A percentile compares a stretch with the other conserved stretches of the same genome.
Evolutionary conservation across 495 filamentous ascomycete species (phyloP).

Genomic region (Aspergillus avenaceus): DNA sequence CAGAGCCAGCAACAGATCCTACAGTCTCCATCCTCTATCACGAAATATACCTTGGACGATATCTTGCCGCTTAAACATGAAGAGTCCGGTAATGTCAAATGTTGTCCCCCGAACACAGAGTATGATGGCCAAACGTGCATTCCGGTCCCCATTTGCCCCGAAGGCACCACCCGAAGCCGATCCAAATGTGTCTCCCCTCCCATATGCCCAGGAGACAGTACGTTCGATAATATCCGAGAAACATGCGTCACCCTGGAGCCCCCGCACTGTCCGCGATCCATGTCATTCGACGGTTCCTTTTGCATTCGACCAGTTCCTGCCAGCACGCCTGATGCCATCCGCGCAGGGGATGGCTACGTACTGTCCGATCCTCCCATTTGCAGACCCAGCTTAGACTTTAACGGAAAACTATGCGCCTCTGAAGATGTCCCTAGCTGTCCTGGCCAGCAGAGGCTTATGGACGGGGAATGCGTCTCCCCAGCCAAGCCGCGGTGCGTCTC

Average conservation of each 20-base stretch:
- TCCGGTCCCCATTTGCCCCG: neutral
- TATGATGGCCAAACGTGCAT: neutral
- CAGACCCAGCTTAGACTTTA: neutral
- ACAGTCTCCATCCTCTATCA: neutral
- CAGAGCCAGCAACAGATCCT: neutral
- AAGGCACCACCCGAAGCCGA: neutral
- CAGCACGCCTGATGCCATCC: neutral
- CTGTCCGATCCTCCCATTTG: neutral
- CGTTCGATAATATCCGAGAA: neutral
- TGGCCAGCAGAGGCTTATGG: no score
- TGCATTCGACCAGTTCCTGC: neutral
- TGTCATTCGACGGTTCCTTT: neutral
- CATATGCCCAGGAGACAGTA: neutral
- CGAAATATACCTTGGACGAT: neutral
- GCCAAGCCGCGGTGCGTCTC: no score
- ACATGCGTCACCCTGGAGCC: neutral
- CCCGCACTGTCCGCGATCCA: neutral
- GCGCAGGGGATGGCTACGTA: neutral
- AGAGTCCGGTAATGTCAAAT: neutral
- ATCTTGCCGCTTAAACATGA: neutral
- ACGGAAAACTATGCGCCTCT: neutral
- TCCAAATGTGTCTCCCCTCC: neutral
- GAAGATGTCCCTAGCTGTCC: neutral
- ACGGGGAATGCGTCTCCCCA: no score
- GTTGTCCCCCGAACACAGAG: neutral